Evolutionary conservation across 768 basidiomycete species (phyloP).

Genomic region (Phylloporus arenicola): DNA sequence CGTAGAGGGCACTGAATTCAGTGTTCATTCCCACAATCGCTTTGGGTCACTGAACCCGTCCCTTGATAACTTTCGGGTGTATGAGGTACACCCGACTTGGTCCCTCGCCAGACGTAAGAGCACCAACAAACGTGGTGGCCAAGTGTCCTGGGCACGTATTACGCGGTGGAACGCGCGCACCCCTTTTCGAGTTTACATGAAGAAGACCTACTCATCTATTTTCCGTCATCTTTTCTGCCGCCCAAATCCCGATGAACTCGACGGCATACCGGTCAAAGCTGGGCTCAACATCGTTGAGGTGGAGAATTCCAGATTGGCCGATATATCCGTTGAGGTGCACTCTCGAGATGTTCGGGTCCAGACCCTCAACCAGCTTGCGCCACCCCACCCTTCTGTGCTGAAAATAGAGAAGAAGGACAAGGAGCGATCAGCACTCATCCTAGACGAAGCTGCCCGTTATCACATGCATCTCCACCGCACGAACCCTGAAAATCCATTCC

Average conservation of each 20-base stretch:
- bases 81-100: constrained; percentile 54
- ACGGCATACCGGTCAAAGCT: constrained; percentile 31
- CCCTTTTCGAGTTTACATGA: constrained; percentile 52
- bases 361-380: constrained; percentile 40
- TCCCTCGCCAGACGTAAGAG: constrained; percentile 45
- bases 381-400: constrained; percentile 33
- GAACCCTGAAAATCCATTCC: constrained; percentile 44
- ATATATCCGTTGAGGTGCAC: constrained; percentile 46
- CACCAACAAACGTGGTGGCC: constrained; percentile 26
- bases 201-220: constrained; percentile 43
- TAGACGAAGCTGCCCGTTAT: constrained; percentile 56
- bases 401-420: constrained; percentile 35
- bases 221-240: constrained; percentile 41
- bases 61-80: constrained; percentile 46
- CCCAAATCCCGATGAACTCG: constrained; percentile 27
- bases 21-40: constrained; percentile 57
- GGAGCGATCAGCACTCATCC: constrained; percentile 34
- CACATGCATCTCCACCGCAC: constrained; percentile 51
- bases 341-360: constrained; percentile 38
- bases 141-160: constrained; percentile 51
- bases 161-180: constrained; percentile 51
- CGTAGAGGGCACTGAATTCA: constrained; percentile 57
- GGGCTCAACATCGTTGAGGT: constrained; percentile 46
- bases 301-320: constrained; percentile 38
- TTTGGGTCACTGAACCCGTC: constrained; percentile 52